phyloP scores from a whole-genome alignment of 768 basidiomycete species.

The Wakefieldia striispora region DNA sequence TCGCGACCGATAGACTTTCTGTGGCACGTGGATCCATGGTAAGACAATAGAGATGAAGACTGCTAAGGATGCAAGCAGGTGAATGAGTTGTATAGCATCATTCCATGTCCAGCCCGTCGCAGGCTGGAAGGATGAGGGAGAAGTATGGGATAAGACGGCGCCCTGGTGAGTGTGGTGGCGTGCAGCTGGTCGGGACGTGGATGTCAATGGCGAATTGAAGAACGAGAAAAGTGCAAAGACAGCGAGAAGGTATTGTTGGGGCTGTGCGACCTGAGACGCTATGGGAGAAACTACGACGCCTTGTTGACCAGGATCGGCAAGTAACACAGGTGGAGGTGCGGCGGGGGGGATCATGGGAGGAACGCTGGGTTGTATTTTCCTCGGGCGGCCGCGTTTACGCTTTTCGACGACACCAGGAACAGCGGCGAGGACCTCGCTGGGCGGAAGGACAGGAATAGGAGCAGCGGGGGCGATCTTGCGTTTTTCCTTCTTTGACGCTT shows the following conservation, averaged over 20 bases:
- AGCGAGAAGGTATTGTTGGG: slow-evolving; percentile 73
- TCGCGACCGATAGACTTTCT: slow-evolving; percentile 19
- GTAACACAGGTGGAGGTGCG: slow-evolving; percentile 11
- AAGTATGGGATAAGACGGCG: slow-evolving; percentile 47
- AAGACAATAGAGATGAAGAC: slow-evolving; percentile 59
- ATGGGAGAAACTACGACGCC: slow-evolving; percentile 11
- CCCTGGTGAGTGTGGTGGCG: slow-evolving; percentile 56
- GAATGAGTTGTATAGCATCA: slow-evolving; percentile 59
- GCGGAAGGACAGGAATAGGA: slow-evolving; percentile 19
- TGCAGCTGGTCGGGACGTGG: slow-evolving; percentile 32
- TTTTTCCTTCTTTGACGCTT: slow-evolving; percentile 43
- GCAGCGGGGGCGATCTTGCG: slow-evolving; percentile 32
- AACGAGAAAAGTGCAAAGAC: slow-evolving; percentile 84
- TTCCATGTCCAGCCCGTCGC: slow-evolving; percentile 42
- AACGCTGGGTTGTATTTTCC: slow-evolving; percentile 62
- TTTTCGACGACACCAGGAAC: slow-evolving; percentile 54
- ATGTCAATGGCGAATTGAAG: slow-evolving; percentile 71
- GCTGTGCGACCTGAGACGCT: slow-evolving; percentile 16
- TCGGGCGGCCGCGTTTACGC: slow-evolving; percentile 80
- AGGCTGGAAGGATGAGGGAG: slow-evolving; percentile 13
- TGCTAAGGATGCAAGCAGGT: slow-evolving; percentile 61
- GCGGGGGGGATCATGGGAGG: slow-evolving; percentile 31
- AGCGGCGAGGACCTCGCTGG: slow-evolving; percentile 26
- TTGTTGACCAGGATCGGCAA: slow-evolving; percentile 16
- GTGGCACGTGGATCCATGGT: slow-evolving; percentile 39